Conservation (phyloP, 176 grass and related monocot genomes). For the Panicum miliaceum region DNA sequence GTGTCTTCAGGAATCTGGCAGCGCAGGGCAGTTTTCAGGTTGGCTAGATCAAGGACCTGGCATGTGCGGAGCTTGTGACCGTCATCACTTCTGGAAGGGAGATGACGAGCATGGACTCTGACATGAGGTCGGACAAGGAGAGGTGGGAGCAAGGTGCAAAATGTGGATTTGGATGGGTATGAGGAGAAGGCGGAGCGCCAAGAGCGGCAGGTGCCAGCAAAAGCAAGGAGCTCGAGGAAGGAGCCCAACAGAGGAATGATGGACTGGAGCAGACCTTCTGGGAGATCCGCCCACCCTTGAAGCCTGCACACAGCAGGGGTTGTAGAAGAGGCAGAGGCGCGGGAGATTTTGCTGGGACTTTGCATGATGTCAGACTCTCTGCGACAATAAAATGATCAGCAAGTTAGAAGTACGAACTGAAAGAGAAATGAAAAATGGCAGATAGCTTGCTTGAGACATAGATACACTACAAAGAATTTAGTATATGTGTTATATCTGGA, state of each 20-base stretch:
- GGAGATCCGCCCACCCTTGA: conserved; percentile 39
- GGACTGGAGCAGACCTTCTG: conserved; percentile 20
- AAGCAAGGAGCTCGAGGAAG: conserved; percentile 43
- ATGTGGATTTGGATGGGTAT: too few species aligned
- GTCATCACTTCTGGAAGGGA: background rate
- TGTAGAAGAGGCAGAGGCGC: background rate
- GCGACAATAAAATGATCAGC: background rate
- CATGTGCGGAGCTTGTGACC: conserved; percentile 15
- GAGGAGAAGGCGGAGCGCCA: too few species aligned
- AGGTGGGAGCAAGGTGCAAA: background rate
- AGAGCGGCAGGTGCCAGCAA: conserved; percentile 19
- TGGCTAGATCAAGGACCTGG: background rate
- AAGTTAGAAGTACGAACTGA: background rate
- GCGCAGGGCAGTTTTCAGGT: too few species aligned
- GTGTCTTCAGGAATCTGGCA: too few species aligned
- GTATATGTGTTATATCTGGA: background rate
- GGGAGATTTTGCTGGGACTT: background rate
- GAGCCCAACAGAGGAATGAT: conserved; percentile 37
- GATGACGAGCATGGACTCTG: background rate
- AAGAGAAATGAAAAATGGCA: background rate
- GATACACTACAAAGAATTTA: too few species aligned
- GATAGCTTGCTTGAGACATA: background rate
- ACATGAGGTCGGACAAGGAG: too few species aligned
- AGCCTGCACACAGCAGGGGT: background rate
- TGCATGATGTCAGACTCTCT: conserved; percentile 18